phyloP scores from a whole-genome alignment of 495 filamentous ascomycete species.

The Penicillium verhagenii region DNA sequence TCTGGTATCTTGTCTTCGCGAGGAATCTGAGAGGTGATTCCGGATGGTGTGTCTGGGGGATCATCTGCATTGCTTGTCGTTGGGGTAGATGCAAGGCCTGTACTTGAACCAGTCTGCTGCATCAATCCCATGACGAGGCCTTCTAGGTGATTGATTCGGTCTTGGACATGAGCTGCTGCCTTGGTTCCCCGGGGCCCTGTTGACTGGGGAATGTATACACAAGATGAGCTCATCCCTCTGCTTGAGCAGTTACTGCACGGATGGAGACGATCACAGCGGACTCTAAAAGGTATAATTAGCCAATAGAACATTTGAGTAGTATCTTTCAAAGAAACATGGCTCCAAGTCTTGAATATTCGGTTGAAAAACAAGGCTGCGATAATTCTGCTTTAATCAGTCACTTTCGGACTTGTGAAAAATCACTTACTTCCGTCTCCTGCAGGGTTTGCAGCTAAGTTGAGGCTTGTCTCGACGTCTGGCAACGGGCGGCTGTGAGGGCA shows the following conservation, averaged over 20 bases:
- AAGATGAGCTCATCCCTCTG: slow-evolving; percentile 1
- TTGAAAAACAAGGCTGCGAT: too few relatives aligned
- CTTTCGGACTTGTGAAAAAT: background rate
- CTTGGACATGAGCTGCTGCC: background rate
- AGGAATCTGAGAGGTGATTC: too few relatives aligned
- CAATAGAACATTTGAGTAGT: background rate
- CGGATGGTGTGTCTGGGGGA: too few relatives aligned
- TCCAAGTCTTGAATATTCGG: too few relatives aligned
- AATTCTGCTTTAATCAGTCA: too few relatives aligned
- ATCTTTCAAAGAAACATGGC: background rate
- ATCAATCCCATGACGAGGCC: background rate
- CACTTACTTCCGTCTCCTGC: slow-evolving; percentile 32
- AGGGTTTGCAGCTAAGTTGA: slow-evolving; percentile 34
- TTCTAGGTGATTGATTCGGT: background rate
- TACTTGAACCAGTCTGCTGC: background rate
- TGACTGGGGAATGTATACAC: slow-evolving; percentile 10
- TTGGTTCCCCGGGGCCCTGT: too few relatives aligned
- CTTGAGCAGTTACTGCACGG: slow-evolving; percentile 15
- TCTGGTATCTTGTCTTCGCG: slow-evolving; percentile 11
- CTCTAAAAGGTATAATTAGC: background rate
- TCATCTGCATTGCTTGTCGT: background rate
- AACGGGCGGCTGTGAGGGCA: background rate
- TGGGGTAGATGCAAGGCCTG: background rate
- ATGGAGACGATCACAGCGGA: slow-evolving; percentile 26
- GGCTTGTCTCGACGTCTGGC: slow-evolving; percentile 23